These are phyloP conservation scores for Linnemannia hyalina DNA, from an alignment of 192 early-diverging fungal species.

Conservation along the genomic window DNA sequence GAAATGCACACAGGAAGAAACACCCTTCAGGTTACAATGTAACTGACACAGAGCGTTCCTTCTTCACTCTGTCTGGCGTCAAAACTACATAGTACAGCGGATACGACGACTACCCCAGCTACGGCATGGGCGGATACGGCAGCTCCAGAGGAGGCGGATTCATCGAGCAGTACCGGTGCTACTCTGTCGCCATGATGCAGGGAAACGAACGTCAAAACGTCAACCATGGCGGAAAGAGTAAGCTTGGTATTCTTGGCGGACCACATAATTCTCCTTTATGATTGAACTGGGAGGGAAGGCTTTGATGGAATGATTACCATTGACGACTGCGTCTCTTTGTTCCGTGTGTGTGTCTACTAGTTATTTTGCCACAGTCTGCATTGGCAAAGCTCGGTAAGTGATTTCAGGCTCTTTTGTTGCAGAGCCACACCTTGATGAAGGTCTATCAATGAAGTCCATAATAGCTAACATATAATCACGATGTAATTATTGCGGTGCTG, in stretches of 20 bases:
- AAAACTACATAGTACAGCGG: conserved; percentile 41
- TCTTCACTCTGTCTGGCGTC: not conserved
- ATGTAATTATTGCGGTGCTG: not conserved
- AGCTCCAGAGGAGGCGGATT: conserved; percentile 57
- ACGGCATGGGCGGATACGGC: conserved; percentile 45
- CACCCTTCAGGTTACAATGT: not conserved
- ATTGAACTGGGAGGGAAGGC: not conserved
- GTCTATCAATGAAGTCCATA: not conserved
- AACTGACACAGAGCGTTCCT: not conserved
- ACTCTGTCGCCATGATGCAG: conserved; percentile 77
- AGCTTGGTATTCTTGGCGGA: conserved; percentile 6
- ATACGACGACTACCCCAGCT: conserved; percentile 46
- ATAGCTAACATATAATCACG: not conserved
- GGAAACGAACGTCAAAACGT: conserved; percentile 79
- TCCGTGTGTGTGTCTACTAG: conserved; percentile 44
- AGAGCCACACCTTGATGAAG: no score
- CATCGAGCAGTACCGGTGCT: conserved; percentile 73
- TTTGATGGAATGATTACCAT: no score
- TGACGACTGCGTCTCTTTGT: not conserved
- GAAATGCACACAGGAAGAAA: no score
- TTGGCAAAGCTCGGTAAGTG: conserved; percentile 40
- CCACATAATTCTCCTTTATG: not conserved
- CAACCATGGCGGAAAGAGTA: conserved; percentile 88
- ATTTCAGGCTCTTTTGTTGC: not conserved
- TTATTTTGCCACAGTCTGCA: conserved; percentile 84